Percentiles rank a stretch among this genome's conserved stretches.
Evolutionary conservation across 2,329 filamentous ascomycete genomes (phyloP).

Genomic region (Verticillium longisporum): DNA sequence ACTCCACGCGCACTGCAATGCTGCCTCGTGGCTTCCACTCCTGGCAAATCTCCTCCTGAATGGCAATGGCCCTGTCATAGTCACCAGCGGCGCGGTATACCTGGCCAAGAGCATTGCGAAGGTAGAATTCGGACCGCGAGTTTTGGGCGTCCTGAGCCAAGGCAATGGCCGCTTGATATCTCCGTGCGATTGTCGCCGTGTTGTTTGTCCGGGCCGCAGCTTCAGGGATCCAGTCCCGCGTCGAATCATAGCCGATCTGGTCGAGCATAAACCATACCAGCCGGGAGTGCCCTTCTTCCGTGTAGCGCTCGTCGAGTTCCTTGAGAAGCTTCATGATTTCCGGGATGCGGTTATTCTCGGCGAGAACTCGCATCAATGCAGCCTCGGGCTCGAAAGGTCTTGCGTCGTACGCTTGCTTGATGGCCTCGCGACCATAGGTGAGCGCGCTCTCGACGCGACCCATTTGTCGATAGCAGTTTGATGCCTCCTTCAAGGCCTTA

Average conservation of each 20-base stretch:
- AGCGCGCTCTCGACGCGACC: constrained; percentile 23
- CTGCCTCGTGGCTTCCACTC: constrained; percentile 32
- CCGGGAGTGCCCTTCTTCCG: constrained; percentile 15
- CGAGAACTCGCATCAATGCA: constrained; percentile 27
- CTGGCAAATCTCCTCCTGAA: constrained; percentile 27
- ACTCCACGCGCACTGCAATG: constrained; percentile 28
- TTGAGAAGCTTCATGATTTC: constrained; percentile 27
- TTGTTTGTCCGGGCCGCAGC: constrained; percentile 27
- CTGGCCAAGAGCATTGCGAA: constrained; percentile 27
- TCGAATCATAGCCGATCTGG: constrained; percentile 21
- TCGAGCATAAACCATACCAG: constrained; percentile 28
- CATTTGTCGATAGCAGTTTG: constrained; percentile 25
- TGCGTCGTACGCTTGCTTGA: constrained; percentile 17
- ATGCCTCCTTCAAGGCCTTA: constrained; percentile 30
- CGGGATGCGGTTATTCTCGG: constrained; percentile 26
- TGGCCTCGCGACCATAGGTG: constrained; percentile 28
- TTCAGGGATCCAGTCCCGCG: constrained; percentile 32
- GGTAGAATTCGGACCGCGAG: constrained; percentile 27
- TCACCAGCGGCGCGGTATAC: constrained; percentile 26
- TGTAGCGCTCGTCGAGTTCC: constrained; percentile 20
- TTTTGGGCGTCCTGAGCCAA: constrained; percentile 26
- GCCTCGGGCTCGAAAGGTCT: constrained; percentile 30
- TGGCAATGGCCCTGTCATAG: constrained; percentile 23
- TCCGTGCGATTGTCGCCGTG: constrained; percentile 20
- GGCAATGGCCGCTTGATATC: constrained; percentile 22